Evolutionary conservation across 495 filamentous ascomycete species (phyloP).

Genomic region (Daldinia loculata): DNA sequence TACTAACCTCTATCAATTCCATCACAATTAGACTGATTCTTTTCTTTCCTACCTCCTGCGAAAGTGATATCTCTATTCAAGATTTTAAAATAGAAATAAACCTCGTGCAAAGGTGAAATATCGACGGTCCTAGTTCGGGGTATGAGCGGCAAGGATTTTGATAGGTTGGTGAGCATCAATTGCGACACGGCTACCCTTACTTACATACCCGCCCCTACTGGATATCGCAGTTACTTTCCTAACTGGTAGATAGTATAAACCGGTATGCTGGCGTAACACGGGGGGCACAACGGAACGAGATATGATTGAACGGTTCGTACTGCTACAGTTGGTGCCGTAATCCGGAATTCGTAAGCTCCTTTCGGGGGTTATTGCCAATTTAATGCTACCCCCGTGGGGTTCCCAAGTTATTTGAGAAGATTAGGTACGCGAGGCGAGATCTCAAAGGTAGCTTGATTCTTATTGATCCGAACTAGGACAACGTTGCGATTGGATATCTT

Average conservation of each 20-base stretch:
- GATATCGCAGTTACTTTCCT: constrained; percentile 25
- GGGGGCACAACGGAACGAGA: constrained; percentile 15
- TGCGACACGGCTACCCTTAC: constrained; percentile 16
- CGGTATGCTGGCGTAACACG: constrained; percentile 21
- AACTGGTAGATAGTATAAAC: constrained; percentile 14
- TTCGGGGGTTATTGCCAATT: constrained; percentile 25
- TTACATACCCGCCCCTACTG: constrained; percentile 19
- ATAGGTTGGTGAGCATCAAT: constrained; percentile 29
- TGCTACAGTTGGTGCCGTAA: constrained; percentile 11
- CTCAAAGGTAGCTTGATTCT: neutral
- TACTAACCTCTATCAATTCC: constrained; percentile 1
- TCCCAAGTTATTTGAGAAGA: neutral
- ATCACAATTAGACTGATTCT: constrained; percentile 10
- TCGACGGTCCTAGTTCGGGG: constrained; percentile 30
- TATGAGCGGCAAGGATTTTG: constrained; percentile 12
- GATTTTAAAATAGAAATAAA: constrained; percentile 35
- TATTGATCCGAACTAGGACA: constrained; percentile 1
- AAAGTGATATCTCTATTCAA: neutral
- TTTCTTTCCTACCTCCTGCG: neutral
- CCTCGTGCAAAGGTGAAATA: constrained; percentile 1
- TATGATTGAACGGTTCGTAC: constrained; percentile 32
- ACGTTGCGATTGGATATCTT: constrained; percentile 28
- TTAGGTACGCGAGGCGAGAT: neutral
- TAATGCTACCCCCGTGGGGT: constrained; percentile 28
- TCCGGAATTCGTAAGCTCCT: constrained; percentile 35